Conservation (phyloP, 1,139 yeast genomes). For the Suhomyces kunorum region DNA sequence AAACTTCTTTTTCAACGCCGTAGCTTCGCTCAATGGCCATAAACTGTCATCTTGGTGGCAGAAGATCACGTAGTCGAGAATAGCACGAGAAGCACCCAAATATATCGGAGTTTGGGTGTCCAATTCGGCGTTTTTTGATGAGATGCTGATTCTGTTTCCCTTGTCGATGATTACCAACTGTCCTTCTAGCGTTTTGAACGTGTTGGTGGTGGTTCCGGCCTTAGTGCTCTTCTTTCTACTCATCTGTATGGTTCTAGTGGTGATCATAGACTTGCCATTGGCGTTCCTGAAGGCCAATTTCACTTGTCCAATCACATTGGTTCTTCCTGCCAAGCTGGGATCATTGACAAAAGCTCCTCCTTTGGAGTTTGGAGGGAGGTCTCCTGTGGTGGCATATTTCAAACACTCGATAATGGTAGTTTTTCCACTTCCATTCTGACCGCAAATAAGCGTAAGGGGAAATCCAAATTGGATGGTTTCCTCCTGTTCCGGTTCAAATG, state of each 20-base stretch:
- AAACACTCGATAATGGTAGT: slow-evolving; percentile 95
- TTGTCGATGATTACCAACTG: slow-evolving; percentile 67
- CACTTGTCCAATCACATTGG: slow-evolving; percentile 84
- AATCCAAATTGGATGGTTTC: slow-evolving; percentile 89
- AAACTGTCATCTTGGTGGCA: slow-evolving; percentile 97
- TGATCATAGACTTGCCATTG: slow-evolving; percentile 76
- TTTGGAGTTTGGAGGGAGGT: slow-evolving; percentile 90
- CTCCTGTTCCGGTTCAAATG: slow-evolving; percentile 78
- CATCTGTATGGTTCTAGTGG: slow-evolving; percentile 82
- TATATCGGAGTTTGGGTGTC: slow-evolving; percentile 79
- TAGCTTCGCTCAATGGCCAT: slow-evolving; percentile 96
- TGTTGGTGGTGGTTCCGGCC: slow-evolving; percentile 42
- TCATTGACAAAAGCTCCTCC: slow-evolving; percentile 97
- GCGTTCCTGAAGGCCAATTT: slow-evolving; percentile 81
- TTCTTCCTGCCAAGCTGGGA: slow-evolving; percentile 77
- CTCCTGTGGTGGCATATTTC: slow-evolving; percentile 93
- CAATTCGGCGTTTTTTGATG: slow-evolving; percentile 82
- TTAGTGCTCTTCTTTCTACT: slow-evolving; percentile 51
- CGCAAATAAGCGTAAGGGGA: slow-evolving; percentile 92
- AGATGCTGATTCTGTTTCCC: slow-evolving; percentile 72
- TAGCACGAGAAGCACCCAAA: slow-evolving; percentile 85
- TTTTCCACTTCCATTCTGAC: slow-evolving; percentile 98
- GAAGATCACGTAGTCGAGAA: slow-evolving; percentile 88
- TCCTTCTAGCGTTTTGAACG: slow-evolving; percentile 91
- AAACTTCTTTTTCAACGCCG: slow-evolving; percentile 83